Evolutionary conservation across 1,139 yeast species (phyloP), one percentile per base, ranked within the genome.

Genomic region (Hemisphaericaspora xylofermentans): DNA sequence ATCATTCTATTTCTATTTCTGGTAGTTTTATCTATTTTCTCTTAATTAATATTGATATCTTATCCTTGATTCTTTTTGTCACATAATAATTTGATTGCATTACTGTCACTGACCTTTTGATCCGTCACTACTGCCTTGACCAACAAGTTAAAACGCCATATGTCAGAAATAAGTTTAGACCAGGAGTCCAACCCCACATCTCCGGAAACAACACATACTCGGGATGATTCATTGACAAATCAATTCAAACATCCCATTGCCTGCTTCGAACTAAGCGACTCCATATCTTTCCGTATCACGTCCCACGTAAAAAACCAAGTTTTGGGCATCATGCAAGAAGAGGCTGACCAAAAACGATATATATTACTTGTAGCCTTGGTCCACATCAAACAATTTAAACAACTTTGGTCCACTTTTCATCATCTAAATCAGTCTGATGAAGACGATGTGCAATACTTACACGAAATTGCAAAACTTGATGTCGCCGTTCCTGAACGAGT

Each of bases 401-500:
- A 41, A 29, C 25, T 41, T 3, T 40, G 42, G 42, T 35, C 42
- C 12, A 35, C 39, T 14, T 24, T 40, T 9, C 26, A 30, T 7
- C 22, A 14, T 22, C 13, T 33, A 17, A 26, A 34, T 6, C 17
- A 8, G 13, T 13, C 10, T 8, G 13, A 17, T 8, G 35, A 36
- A 5, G 43, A 34, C 18, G 35, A 33, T 13, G 12, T 31, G 6
- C 24, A 17, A 16, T 28, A 35, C 6, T 16, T 41, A 10, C 34
- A 41, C 2, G 38, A 22, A 6, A 28, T 38, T 9, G 21, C 37
- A 9, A 8, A 30, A 16, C 14, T 41, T 10, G 33, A 35, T 16
- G 18, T 41, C 3, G 30, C 41, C 18, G 43, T 42, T 6, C 44
- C 44, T 7, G 44, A 42, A 33, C 12, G 44, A 33, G 34, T 42